Evolutionary conservation across 208 protist species (phyloP).

Genomic region (Phytomonas sp.): DNA sequence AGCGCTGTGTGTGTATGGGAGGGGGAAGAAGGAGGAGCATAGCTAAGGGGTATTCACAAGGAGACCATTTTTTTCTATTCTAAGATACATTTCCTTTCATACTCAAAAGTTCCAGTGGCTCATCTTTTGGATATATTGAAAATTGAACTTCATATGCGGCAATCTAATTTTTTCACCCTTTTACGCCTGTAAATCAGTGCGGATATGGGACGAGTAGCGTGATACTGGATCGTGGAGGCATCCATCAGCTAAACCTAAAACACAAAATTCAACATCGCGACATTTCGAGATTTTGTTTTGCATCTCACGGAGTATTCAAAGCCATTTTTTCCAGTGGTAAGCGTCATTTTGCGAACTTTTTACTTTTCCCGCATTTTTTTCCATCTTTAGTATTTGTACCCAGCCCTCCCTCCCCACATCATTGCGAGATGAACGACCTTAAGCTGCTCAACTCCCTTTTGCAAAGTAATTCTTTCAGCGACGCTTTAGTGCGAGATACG

Average conservation of each 20-base stretch:
- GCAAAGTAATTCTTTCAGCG: constrained; percentile 6
- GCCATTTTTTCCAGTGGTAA: neutral
- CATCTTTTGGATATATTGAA: neutral
- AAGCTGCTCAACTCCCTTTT: constrained; percentile 14
- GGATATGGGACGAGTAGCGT: neutral
- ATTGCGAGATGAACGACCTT: constrained; percentile 28
- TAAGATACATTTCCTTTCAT: neutral
- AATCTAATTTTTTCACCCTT: neutral
- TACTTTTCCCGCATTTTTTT: neutral
- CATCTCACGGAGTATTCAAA: neutral
- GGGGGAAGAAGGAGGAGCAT: neutral
- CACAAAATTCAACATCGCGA: neutral
- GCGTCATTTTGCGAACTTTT: neutral
- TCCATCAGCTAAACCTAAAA: neutral
- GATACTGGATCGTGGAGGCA: neutral
- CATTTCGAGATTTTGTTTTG: neutral
- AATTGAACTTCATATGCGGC: neutral
- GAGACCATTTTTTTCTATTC: neutral
- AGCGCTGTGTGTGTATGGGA: neutral
- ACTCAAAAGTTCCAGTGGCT: neutral
- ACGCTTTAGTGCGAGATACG: constrained; percentile 26
- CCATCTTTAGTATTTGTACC: neutral
- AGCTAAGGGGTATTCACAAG: neutral
- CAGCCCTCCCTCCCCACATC: neutral
- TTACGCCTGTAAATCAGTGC: neutral